phyloP scores from a whole-genome alignment of 179 eudicot species.

The Carnegiea gigantea region DNA sequence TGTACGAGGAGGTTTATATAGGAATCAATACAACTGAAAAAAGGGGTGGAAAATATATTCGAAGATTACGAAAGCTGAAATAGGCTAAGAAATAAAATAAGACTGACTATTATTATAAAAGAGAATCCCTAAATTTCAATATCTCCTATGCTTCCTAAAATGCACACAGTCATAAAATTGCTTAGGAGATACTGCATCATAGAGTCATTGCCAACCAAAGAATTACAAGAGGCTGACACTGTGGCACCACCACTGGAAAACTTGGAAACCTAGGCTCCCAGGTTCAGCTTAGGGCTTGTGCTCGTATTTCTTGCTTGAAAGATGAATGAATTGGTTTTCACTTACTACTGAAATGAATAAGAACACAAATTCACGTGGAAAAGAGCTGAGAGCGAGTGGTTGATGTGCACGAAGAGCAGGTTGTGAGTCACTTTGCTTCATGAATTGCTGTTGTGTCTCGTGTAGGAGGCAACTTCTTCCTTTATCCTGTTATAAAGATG shows the following conservation, averaged over 20 bases:
- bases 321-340: not conserved
- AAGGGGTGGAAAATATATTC: too few relatives aligned
- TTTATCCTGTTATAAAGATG: not conserved
- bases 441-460: not conserved
- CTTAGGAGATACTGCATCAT: too few relatives aligned
- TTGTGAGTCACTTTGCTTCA: not conserved
- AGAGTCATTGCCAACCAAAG: not conserved
- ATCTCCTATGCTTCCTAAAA: too few relatives aligned
- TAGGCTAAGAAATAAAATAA: too few relatives aligned
- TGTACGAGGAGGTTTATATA: too few relatives aligned
- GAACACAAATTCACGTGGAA: not conserved
- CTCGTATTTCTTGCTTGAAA: slow-evolving; percentile 5
- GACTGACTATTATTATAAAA: too few relatives aligned
- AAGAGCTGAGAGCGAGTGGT: too few relatives aligned
- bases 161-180: too few relatives aligned
- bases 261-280: not conserved
- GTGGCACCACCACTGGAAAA: not conserved
- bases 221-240: not conserved
- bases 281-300: not conserved
- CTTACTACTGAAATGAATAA: not conserved
- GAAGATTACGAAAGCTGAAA: too few relatives aligned
- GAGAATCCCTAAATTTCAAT: too few relatives aligned
- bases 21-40: too few relatives aligned
- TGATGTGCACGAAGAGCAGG: not conserved
- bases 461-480: not conserved